These are phyloP conservation scores for Paecilomyces niveus DNA, from an alignment of 2,329 filamentous ascomycete genomes.

Conservation along the genomic window DNA sequence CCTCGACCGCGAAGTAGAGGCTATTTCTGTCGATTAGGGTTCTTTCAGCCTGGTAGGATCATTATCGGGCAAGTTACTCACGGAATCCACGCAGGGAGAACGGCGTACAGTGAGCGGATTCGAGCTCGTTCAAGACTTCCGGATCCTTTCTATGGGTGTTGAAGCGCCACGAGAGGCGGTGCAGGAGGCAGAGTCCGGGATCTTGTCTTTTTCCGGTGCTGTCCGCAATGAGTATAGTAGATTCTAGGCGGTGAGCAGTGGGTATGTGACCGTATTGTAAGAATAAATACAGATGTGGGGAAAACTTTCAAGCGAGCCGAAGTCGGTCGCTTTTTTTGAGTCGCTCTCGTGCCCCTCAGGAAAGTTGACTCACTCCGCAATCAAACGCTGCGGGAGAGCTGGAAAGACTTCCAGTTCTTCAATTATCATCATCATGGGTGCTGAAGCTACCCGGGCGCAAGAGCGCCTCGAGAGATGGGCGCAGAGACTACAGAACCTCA, in stretches of 20 bases:
- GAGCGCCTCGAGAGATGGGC: constrained; percentile 36
- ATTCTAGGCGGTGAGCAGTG: background rate
- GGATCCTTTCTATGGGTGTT: background rate
- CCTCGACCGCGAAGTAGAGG: background rate
- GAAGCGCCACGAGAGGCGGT: background rate
- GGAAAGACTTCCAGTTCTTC: constrained; percentile 2
- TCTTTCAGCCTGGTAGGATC: background rate
- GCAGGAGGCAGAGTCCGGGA: background rate
- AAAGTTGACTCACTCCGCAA: constrained; percentile 14
- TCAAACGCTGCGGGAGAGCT: constrained; percentile 6
- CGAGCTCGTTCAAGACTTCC: background rate
- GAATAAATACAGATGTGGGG: background rate
- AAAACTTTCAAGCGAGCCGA: constrained; percentile 7
- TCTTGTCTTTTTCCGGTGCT: background rate
- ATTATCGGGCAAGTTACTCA: background rate
- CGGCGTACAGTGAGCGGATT: background rate
- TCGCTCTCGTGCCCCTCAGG: constrained; percentile 15
- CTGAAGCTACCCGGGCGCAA: constrained; percentile 25
- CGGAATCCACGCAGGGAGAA: background rate
- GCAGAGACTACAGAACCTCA: constrained; percentile 34
- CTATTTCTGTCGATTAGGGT: background rate
- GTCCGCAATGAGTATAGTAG: background rate
- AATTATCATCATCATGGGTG: constrained; percentile 23
- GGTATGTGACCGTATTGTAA: too few species aligned
- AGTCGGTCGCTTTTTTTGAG: constrained; percentile 18